Percentiles rank a stretch among this genome's conserved stretches.
Conservation (phyloP, 768 basidiomycete species). For the Phallus indusiatus region DNA sequence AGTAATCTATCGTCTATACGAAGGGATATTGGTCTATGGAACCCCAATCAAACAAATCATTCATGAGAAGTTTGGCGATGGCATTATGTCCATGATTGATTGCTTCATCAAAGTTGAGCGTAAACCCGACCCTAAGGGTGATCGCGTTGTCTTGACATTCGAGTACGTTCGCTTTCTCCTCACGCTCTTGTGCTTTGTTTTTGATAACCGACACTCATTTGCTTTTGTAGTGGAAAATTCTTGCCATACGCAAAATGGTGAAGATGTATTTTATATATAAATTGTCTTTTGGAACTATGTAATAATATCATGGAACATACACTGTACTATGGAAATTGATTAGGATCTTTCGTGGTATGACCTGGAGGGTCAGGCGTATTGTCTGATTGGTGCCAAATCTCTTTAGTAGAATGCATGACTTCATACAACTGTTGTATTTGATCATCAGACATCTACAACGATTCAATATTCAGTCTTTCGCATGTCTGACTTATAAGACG, state of each 20-base stretch:
- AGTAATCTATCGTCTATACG: slow-evolving; percentile 72
- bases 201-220: slow-evolving; percentile 2
- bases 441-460: slow-evolving; percentile 68
- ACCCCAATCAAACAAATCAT: slow-evolving; percentile 75
- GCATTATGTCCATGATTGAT: slow-evolving; percentile 87
- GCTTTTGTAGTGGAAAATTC: slow-evolving; percentile 55
- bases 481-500: background rate
- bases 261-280: slow-evolving; percentile 1
- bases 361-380: background rate
- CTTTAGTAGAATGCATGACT: slow-evolving; percentile 85
- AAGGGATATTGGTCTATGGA: slow-evolving; percentile 71
- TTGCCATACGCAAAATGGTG: slow-evolving; percentile 67
- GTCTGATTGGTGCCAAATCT: slow-evolving; percentile 62
- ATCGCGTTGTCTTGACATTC: slow-evolving; percentile 69
- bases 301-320: background rate
- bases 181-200: background rate
- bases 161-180: slow-evolving; percentile 42
- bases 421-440: slow-evolving; percentile 93
- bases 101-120: slow-evolving; percentile 59
- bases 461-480: background rate
- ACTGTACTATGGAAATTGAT: background rate
- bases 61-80: slow-evolving; percentile 83
- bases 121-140: slow-evolving; percentile 70
- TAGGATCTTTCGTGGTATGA: too few species aligned
- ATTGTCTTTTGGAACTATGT: background rate